Percentiles rank a stretch among this genome's conserved stretches.
Conservation (phyloP, 805 yeast genomes). For the Pichia phayaonensis region DNA sequence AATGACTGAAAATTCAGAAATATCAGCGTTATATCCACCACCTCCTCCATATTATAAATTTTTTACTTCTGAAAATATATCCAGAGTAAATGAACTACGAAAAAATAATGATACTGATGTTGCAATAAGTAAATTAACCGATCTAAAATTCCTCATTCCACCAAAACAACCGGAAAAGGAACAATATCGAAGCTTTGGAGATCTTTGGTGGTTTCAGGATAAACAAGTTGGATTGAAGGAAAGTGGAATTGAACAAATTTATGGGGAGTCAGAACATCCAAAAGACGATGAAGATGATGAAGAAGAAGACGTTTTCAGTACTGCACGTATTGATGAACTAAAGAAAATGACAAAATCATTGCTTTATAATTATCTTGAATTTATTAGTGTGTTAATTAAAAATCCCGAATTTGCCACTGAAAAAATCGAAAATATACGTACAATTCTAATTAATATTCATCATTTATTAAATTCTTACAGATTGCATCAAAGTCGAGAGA, state of each 20-base stretch:
- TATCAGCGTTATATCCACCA: slow-evolving; percentile 78
- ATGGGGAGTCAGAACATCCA: slow-evolving; percentile 25
- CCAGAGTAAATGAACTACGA: slow-evolving; percentile 29
- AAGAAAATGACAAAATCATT: slow-evolving; percentile 74
- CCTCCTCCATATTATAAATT: slow-evolving; percentile 80
- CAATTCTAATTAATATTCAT: slow-evolving; percentile 80
- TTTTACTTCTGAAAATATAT: slow-evolving; percentile 65
- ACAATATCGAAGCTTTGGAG: slow-evolving; percentile 82
- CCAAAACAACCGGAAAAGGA: slow-evolving; percentile 56
- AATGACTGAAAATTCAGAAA: slow-evolving; percentile 2
- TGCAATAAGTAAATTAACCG: slow-evolving; percentile 22
- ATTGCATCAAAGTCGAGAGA: slow-evolving; percentile 92
- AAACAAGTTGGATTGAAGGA: slow-evolving; percentile 67
- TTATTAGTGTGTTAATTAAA: slow-evolving; percentile 67
- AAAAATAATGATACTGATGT: slow-evolving; percentile 19
- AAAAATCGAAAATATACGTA: slow-evolving; percentile 72
- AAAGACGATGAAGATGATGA: slow-evolving; percentile 3
- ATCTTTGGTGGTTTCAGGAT: slow-evolving; percentile 78
- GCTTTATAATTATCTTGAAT: slow-evolving; percentile 70
- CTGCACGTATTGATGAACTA: slow-evolving; percentile 60
- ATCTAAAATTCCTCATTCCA: slow-evolving; percentile 53
- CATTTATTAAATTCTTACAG: slow-evolving; percentile 87
- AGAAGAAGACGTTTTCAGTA: slow-evolving; percentile 31
- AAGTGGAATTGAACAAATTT: slow-evolving; percentile 72
- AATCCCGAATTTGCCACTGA: slow-evolving; percentile 55